Base-by-base conservation (phyloP, 1,284 basidiomycete genomes). In the Tylopilus sp. region DNA sequence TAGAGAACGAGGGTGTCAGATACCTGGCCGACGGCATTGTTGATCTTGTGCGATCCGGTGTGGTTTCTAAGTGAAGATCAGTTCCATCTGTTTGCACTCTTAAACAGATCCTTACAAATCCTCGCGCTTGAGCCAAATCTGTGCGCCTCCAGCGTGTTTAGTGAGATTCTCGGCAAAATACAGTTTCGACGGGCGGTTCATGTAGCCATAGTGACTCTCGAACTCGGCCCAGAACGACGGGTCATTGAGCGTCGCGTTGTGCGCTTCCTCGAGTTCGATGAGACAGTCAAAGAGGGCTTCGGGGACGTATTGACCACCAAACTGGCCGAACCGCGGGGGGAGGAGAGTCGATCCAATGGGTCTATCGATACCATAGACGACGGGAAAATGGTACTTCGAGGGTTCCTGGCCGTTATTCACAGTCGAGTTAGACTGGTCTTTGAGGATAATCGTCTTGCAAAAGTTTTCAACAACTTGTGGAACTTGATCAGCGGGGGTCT, bases 211-310 rank as follows among this genome's bases (percentile, higher is more conserved):
- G 19, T 36, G 35, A 36, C 35, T 19, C 35, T 36, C 35, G 19
- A 36, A 20, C 19, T 36, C 35, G 19, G 46, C 48, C 48, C 48
- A 50, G 17, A 50, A 50, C n/a, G 32, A 49, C 3, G 47, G 46
- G 19, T 50, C 46, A 1, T 28, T 25, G 20, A 50, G 46, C 20
- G 26, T 13, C 35, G 48, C 26, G 7, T 50, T 24, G 15, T 50
- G 46, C 13, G 26, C 49, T 31, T 51, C 49, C 28, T 50, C 49
- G 22, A 50, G 49, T 36, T 50, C 49, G 33, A 50, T 24, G 14
- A 50, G 47, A 17, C 49, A 50, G 14, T 50, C 49, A 36, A 50
- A 50, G 33, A 51, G 47, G 9, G 33, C 49, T 19, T 50, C 49
- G 7, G 47, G 49, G 29, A 50, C 48, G 13, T 50, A 50, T 37